These are phyloP conservation scores for Arthrobotrys sphaeroides DNA, from an alignment of 2,329 filamentous ascomycete genomes.

Conservation along the genomic window DNA sequence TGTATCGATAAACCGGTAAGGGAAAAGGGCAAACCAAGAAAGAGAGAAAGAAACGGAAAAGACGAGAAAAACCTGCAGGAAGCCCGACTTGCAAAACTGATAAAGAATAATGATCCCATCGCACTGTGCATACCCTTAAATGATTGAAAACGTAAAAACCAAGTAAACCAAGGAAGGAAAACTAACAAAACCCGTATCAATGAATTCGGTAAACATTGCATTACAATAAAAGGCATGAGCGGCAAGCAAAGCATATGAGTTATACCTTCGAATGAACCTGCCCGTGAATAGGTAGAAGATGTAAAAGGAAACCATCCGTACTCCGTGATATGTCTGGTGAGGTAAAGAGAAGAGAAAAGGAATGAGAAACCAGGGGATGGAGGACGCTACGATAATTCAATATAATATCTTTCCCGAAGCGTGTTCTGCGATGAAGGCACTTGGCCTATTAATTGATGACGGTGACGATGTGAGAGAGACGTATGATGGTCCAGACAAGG, in stretches of 20 bases:
- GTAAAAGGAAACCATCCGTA: conserved; percentile 49
- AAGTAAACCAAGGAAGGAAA: conserved; percentile 7
- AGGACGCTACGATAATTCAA: conserved; percentile 19
- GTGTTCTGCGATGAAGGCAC: conserved; percentile 11
- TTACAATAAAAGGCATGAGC: conserved; percentile 28
- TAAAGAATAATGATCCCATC: conserved; percentile 40
- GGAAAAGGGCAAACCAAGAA: too few species aligned
- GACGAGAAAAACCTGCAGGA: conserved; percentile 35
- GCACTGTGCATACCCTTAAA: conserved; percentile 52
- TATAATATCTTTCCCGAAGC: conserved; percentile 23
- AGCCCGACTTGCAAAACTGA: conserved; percentile 46
- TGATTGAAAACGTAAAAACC: conserved; percentile 29
- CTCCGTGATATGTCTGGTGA: conserved; percentile 52
- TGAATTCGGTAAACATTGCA: conserved; percentile 39
- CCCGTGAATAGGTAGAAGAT: conserved; percentile 32
- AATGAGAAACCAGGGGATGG: conserved; percentile 2
- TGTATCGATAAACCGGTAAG: conserved; percentile 30
- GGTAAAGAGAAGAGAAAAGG: conserved; percentile 28
- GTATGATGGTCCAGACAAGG: conserved; percentile 34
- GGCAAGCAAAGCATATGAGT: conserved; percentile 48
- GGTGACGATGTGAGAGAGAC: neutral
- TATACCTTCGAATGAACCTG: conserved; percentile 52
- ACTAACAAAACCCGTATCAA: conserved; percentile 26
- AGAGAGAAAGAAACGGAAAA: neutral
- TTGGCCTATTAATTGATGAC: conserved; percentile 8